Evolutionary conservation across 2,329 filamentous ascomycete genomes (phyloP).

Genomic region (Pestalotiopsis sp.): DNA sequence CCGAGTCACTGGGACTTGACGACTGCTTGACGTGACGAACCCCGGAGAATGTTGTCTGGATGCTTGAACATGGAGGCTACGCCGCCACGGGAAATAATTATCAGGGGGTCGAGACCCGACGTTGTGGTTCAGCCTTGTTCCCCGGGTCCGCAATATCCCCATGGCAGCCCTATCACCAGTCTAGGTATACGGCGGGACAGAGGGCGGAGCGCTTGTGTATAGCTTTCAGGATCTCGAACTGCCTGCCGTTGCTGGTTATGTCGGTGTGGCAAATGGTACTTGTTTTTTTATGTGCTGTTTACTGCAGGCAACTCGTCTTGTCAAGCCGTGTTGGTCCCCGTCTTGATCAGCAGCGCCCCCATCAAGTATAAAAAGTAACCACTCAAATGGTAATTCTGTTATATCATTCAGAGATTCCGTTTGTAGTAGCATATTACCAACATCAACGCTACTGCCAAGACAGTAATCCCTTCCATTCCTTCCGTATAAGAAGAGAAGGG

Average conservation of each 20-base stretch:
- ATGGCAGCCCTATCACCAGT: not conserved
- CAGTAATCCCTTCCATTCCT: not conserved
- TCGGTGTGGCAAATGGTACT: not conserved
- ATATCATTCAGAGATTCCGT: not conserved
- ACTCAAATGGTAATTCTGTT: not conserved
- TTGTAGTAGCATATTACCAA: not conserved
- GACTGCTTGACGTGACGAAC: not conserved
- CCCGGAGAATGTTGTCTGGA: not conserved
- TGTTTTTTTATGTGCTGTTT: not conserved
- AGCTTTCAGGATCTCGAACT: not conserved
- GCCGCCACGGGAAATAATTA: not conserved
- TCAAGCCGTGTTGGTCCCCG: not conserved
- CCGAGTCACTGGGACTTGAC: too few relatives aligned
- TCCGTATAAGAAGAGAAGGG: not conserved
- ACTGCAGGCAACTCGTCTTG: not conserved
- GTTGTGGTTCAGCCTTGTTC: not conserved
- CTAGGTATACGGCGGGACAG: not conserved
- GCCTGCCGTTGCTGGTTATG: not conserved
- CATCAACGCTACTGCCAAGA: not conserved
- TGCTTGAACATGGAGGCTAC: not conserved
- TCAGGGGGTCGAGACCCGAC: not conserved
- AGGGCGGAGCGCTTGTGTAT: not conserved
- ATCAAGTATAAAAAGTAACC: not conserved
- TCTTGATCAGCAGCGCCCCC: not conserved
- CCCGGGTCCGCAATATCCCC: not conserved